phyloP scores from a whole-genome alignment of 805 yeast species.

The Vanderwaltozyma verrucispora region DNA sequence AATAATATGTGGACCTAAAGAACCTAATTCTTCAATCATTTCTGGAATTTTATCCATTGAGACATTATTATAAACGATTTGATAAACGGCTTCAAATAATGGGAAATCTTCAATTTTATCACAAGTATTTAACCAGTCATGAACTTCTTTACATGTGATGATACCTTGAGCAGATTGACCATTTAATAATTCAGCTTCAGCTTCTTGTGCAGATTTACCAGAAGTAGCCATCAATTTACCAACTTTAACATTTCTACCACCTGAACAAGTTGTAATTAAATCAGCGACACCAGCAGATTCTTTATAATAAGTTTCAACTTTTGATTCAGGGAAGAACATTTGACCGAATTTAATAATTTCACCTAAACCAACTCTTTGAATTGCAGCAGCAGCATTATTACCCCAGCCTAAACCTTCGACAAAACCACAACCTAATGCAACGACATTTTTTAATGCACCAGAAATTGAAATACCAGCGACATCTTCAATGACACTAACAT shows the following conservation, averaged over 20 bases:
- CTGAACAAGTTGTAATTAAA: slow-evolving; percentile 92
- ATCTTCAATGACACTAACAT: slow-evolving; percentile 83
- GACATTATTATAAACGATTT: slow-evolving; percentile 66
- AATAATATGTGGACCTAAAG: slow-evolving; percentile 3
- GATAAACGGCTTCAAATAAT: slow-evolving; percentile 54
- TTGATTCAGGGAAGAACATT: slow-evolving; percentile 66
- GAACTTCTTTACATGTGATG: slow-evolving; percentile 82
- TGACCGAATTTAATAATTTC: slow-evolving; percentile 85
- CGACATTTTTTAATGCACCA: slow-evolving; percentile 94
- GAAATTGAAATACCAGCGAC: slow-evolving; percentile 95
- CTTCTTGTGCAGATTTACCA: slow-evolving; percentile 64
- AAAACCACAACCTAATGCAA: slow-evolving; percentile 93
- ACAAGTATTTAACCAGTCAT: slow-evolving; percentile 53
- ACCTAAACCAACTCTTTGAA: slow-evolving; percentile 89
- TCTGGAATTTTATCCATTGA: slow-evolving; percentile 68
- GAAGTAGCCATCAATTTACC: slow-evolving; percentile 78
- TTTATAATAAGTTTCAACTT: slow-evolving; percentile 73
- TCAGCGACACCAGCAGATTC: slow-evolving; percentile 98
- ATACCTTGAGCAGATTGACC: slow-evolving; percentile 98
- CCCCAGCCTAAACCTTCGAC: slow-evolving; percentile 99
- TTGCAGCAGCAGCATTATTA: slow-evolving; percentile 95
- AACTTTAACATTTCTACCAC: slow-evolving; percentile 93
- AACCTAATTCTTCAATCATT: slow-evolving; percentile 42
- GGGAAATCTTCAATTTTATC: slow-evolving; percentile 62
- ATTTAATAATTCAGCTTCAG: slow-evolving; percentile 77